phyloP scores from a whole-genome alignment of 2,329 filamentous ascomycete species.

The Tolypocladium paradoxum region DNA sequence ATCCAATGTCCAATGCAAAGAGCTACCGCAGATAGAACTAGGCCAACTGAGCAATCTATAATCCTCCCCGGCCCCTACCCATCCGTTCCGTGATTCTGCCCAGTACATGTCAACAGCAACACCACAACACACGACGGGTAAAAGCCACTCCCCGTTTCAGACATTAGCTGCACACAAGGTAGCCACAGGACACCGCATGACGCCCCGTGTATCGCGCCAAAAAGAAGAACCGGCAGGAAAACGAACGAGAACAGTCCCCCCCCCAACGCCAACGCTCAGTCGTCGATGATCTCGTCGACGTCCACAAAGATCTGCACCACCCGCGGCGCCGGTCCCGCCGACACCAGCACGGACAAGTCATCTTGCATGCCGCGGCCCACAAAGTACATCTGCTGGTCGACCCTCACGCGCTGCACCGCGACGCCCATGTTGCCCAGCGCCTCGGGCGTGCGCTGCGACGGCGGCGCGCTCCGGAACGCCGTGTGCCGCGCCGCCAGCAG shows the following conservation, averaged over 20 bases:
- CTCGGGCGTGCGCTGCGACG: conserved; percentile 1
- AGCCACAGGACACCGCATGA: neutral
- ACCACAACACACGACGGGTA: neutral
- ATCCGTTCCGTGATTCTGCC: neutral
- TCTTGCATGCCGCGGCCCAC: conserved; percentile 13
- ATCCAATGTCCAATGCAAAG: neutral
- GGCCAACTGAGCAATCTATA: neutral
- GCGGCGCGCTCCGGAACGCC: conserved; percentile 3
- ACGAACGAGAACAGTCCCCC: neutral
- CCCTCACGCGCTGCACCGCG: conserved; percentile 11
- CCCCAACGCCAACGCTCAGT: neutral
- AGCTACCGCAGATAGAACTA: neutral
- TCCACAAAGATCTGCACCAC: neutral
- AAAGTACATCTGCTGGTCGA: conserved; percentile 13
- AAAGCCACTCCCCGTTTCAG: neutral
- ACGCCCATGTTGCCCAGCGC: conserved; percentile 3
- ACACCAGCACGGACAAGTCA: conserved; percentile 13
- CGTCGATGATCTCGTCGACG: neutral
- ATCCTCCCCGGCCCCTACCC: neutral
- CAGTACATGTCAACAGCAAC: neutral
- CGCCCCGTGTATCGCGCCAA: neutral
- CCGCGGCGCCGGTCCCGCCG: conserved; percentile 4
- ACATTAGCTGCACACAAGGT: neutral
- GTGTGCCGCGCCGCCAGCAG: conserved; percentile 10
- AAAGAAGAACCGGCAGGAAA: neutral